Base-by-base conservation (phyloP, 2,329 filamentous ascomycete species). In the Alternaria sp. region DNA sequence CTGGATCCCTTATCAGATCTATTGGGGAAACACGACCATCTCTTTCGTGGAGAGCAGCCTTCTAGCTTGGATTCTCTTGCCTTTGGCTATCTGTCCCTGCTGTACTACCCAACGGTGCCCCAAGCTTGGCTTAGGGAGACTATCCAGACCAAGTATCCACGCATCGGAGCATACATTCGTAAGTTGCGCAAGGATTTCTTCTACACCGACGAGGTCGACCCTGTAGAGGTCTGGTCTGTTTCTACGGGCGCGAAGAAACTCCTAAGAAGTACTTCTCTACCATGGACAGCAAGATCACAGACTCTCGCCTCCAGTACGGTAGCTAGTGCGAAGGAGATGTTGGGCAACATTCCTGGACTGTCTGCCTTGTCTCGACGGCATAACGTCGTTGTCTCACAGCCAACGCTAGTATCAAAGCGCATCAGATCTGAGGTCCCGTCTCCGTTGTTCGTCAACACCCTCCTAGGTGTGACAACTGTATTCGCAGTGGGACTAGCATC, bases 31-130 rank as follows among this genome's bases (percentile, higher is more conserved):
- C 88, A 87, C 64, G 73, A 79, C 2, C 90, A 87, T 72, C 78
- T 92, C 11, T 81, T 92, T 1, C 82, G 82, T 11, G 79, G 81
- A 9, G 76, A 81, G 1, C 73, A 81, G n/a, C 84, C 87, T 0
- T 88, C 88, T 3, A 88, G 86, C 58, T 80, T 96, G 23, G 94
- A 97, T 79, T 97, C 92, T 75, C 79, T 97, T 50, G 90, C 89
- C 0, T 88, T 93, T 72, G 96, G 90, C 11, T 97, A 96, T 77
- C 82, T 98, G 37, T 86, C 88, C 2, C 81, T 97, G 54, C 91
- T 96, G 83, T 83, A 91, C 2, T 84, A 86, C 23, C 86, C 89
- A 1, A 79, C 86, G 9, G 76, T 92, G 21, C 87, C 89, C 15
- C 86, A 89, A 58, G 78, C 86, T 18, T 92, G 89, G 89, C 79